A percentile compares a stretch with the other conserved stretches of the same genome.
Evolutionary conservation across 129 eudicot species (phyloP).

Genomic region (Escallonia rubra): DNA sequence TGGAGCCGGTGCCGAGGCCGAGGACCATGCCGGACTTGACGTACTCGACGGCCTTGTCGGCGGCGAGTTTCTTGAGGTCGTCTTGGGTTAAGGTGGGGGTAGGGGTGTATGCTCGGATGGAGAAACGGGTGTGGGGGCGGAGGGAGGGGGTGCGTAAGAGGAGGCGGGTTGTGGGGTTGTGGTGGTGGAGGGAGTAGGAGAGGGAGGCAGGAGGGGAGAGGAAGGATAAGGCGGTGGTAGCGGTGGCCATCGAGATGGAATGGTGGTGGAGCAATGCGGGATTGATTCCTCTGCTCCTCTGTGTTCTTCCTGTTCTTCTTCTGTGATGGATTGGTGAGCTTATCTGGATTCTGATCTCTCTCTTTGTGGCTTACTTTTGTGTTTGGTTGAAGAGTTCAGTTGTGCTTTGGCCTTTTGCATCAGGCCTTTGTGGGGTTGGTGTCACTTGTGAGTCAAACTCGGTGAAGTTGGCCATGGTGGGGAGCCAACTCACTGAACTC

Average conservation of each 20-base stretch:
- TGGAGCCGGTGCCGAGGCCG: constrained; percentile 97
- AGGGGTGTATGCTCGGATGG: constrained; percentile 52
- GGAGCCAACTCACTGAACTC: no score
- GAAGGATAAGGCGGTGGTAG: constrained; percentile 39
- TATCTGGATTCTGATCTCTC: no score
- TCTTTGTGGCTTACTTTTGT: no score
- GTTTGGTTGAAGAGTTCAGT: no score
- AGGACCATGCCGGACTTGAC: constrained; percentile 84
- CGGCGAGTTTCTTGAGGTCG: constrained; percentile 93
- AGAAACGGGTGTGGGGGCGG: constrained; percentile 8
- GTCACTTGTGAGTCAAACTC: no score
- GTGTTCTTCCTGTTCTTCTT: no score
- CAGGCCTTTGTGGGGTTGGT: no score
- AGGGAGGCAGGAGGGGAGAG: constrained; percentile 7
- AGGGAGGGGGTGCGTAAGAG: constrained; percentile 23
- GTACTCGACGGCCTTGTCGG: constrained; percentile 88
- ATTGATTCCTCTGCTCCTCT: no score
- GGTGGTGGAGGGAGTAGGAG: constrained; percentile 25
- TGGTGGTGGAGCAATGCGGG: constrained; percentile 12
- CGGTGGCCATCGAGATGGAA: constrained; percentile 33
- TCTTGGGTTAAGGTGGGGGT: constrained; percentile 70
- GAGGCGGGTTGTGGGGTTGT: constrained; percentile 22
- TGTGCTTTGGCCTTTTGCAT: no score
- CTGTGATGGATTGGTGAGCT: no score
- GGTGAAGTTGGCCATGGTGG: no score